phyloP scores from a whole-genome alignment of 2,329 filamentous ascomycete species.

The Sporothrix pallida region DNA sequence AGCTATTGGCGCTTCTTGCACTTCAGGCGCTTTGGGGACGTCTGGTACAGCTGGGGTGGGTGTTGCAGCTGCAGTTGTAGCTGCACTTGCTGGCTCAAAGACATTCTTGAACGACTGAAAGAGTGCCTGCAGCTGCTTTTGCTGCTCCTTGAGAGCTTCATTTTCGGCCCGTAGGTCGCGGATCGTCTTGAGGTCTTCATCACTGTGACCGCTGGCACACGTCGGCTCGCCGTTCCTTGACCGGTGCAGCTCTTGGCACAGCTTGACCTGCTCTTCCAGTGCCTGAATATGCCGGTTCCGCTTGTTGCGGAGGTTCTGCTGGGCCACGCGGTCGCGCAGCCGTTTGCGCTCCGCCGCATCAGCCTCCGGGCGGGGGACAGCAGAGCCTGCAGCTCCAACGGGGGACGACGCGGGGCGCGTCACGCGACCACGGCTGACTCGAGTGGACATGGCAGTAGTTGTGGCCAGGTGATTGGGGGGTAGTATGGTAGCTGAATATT shows the following conservation, averaged over 20 bases:
- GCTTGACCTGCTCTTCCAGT: conserved; percentile 28
- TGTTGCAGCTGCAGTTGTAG: not conserved
- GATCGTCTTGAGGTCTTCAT: conserved; percentile 7
- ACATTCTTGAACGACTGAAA: conserved; percentile 13
- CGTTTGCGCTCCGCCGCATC: conserved; percentile 29
- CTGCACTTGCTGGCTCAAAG: not conserved
- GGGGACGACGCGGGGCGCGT: not conserved
- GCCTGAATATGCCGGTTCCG: conserved; percentile 29
- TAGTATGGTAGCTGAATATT: too few species aligned
- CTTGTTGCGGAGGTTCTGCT: conserved; percentile 33
- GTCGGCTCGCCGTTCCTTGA: not conserved
- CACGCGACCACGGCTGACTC: conserved; percentile 9
- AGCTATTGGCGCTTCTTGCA: not conserved
- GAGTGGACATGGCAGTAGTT: not conserved
- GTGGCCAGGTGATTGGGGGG: too few species aligned
- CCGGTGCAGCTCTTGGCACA: conserved; percentile 27
- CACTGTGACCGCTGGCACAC: not conserved
- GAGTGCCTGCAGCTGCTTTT: not conserved
- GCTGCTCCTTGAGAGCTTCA: conserved; percentile 15
- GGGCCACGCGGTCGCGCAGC: conserved; percentile 31
- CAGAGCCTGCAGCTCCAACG: not conserved
- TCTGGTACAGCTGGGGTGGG: not conserved
- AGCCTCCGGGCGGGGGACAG: not conserved
- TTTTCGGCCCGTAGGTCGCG: conserved; percentile 18
- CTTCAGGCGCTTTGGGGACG: not conserved